phyloP scores from a whole-genome alignment of 805 yeast genomes.

The Tetrapisispora nanseiensis region DNA sequence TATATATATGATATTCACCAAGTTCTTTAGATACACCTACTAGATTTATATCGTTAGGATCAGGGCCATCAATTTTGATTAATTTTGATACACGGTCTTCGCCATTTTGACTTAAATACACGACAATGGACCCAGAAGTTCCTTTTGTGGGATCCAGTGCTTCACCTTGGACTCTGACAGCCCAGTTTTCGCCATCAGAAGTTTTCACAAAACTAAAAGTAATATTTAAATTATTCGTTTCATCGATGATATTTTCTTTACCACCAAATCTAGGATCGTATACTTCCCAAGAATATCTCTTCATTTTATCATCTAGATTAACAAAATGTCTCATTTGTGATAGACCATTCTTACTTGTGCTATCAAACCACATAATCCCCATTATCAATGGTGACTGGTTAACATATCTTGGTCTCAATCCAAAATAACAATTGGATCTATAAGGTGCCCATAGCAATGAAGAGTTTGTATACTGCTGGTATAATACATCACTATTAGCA shows the following conservation, averaged over 20 bases:
- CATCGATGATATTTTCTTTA: slow-evolving; percentile 60
- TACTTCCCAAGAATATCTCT: slow-evolving; percentile 72
- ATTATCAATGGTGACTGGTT: slow-evolving; percentile 52
- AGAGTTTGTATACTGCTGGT: slow-evolving; percentile 32
- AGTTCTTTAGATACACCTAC: slow-evolving; percentile 53
- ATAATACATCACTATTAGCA: slow-evolving; percentile 5
- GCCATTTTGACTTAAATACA: slow-evolving; percentile 73
- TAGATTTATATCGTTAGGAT: slow-evolving; percentile 24
- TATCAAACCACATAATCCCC: slow-evolving; percentile 84
- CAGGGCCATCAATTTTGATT: slow-evolving; percentile 16
- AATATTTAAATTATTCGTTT: slow-evolving; percentile 49
- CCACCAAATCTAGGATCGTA: slow-evolving; percentile 91
- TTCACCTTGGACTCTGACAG: slow-evolving; percentile 53
- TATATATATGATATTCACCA: slow-evolving; percentile 50
- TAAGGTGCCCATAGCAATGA: slow-evolving; percentile 88
- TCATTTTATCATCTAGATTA: slow-evolving; percentile 60
- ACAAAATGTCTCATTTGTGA: slow-evolving; percentile 60
- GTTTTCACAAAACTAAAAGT: slow-evolving; percentile 70
- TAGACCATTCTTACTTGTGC: slow-evolving; percentile 46
- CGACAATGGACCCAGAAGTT: slow-evolving; percentile 54
- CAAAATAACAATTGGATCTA: slow-evolving; percentile 76
- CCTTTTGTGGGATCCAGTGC: slow-evolving; percentile 44
- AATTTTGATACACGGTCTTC: slow-evolving; percentile 30
- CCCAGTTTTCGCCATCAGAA: slow-evolving; percentile 71
- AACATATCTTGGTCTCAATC: slow-evolving; percentile 59